These are phyloP conservation scores for Coffea eugenioides DNA, from an alignment of 257 asterid species.

Conservation along the genomic window DNA sequence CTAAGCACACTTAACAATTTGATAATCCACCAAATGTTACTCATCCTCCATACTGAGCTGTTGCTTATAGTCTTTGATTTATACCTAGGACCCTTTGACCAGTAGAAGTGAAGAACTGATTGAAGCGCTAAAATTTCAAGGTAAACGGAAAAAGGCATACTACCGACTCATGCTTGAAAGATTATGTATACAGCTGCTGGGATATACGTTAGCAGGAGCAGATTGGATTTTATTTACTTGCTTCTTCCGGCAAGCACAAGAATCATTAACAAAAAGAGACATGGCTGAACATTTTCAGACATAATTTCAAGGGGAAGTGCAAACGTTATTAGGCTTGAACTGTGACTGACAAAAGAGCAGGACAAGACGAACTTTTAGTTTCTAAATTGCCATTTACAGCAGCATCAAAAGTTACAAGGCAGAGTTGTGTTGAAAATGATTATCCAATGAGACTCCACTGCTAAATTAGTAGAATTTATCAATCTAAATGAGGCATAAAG, in stretches of 20 bases:
- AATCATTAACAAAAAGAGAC: background rate
- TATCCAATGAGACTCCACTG: background rate
- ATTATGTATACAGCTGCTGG: no score
- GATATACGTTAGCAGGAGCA: background rate
- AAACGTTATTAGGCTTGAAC: background rate
- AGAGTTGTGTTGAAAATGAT: background rate
- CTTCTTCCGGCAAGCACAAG: background rate
- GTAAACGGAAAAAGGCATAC: background rate
- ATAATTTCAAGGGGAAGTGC: background rate
- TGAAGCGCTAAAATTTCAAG: background rate
- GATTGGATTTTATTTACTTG: background rate
- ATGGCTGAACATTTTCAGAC: background rate
- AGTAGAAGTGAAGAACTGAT: no score
- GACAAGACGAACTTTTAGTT: background rate
- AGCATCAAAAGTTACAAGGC: background rate
- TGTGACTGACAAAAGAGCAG: background rate
- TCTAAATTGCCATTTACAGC: background rate
- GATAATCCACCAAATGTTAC: no score
- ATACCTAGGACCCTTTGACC: no score
- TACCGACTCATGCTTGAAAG: background rate
- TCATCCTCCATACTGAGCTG: no score
- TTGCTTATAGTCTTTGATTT: no score
- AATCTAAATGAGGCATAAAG: background rate
- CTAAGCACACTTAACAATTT: no score
- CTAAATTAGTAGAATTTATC: background rate